Evolutionary conservation across 805 yeast genomes (phyloP).

Genomic region (Candida corydali): DNA sequence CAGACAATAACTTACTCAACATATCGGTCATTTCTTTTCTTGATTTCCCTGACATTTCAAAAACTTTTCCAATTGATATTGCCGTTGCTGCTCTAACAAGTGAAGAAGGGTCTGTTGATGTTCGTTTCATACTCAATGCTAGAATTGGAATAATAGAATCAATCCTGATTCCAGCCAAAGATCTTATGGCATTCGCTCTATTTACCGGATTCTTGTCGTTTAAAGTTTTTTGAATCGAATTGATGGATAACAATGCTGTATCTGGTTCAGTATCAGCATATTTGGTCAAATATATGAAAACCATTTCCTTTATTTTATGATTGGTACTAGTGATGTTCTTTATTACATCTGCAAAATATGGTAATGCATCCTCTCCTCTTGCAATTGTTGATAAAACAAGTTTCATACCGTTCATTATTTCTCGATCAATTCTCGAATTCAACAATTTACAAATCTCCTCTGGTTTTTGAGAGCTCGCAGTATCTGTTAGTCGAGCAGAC

Average conservation of each 20-base stretch:
- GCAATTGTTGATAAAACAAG: slow-evolving; percentile 37
- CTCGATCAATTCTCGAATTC: slow-evolving; percentile 63
- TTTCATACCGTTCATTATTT: slow-evolving; percentile 38
- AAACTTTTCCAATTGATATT: slow-evolving; percentile 62
- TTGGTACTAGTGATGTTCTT: slow-evolving; percentile 72
- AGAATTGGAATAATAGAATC: slow-evolving; percentile 79
- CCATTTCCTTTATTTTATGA: slow-evolving; percentile 68
- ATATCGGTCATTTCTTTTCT: slow-evolving; percentile 47
- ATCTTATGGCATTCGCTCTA: slow-evolving; percentile 71
- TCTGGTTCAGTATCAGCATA: slow-evolving; percentile 85
- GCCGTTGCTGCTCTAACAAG: slow-evolving; percentile 78
- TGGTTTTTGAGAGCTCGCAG: slow-evolving; percentile 56
- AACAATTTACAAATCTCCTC: slow-evolving; percentile 63
- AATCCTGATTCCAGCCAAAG: slow-evolving; percentile 78
- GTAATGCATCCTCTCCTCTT: slow-evolving; percentile 37
- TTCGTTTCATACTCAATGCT: slow-evolving; percentile 64
- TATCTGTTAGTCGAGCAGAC: slow-evolving; percentile 58
- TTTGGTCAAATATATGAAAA: slow-evolving; percentile 66
- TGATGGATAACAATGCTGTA: slow-evolving; percentile 82
- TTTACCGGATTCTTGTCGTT: slow-evolving; percentile 64
- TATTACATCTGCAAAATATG: slow-evolving; percentile 77
- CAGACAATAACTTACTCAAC: slow-evolving; percentile 55
- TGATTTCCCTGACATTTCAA: slow-evolving; percentile 35
- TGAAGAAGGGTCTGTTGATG: slow-evolving; percentile 67
- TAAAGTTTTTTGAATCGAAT: slow-evolving; percentile 83